A percentile compares a stretch with the other conserved stretches of the same genome.
These are phyloP conservation scores for Hyphopichia wangnamkhiaoensis DNA, from an alignment of 1,139 yeast genomes.

Conservation along the genomic window DNA sequence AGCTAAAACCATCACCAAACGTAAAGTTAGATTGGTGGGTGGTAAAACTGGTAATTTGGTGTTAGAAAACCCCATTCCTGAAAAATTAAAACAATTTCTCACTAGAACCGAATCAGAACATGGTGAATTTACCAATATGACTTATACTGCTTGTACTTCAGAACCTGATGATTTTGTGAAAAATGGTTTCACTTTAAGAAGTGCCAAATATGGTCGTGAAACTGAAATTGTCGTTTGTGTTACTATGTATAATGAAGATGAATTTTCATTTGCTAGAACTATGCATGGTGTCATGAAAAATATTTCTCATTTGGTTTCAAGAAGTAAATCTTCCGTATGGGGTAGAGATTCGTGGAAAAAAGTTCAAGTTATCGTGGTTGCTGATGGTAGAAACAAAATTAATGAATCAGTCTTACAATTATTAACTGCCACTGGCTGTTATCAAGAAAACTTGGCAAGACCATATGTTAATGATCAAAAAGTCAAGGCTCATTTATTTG, in stretches of 20 bases:
- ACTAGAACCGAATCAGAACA: constrained; percentile 74
- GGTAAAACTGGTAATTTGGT: constrained; percentile 74
- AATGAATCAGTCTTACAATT: constrained; percentile 80
- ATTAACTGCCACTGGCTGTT: constrained; percentile 90
- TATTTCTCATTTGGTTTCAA: constrained; percentile 79
- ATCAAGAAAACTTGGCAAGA: constrained; percentile 95
- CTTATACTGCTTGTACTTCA: constrained; percentile 91
- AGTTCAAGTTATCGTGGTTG: constrained; percentile 82
- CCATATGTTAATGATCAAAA: constrained; percentile 87
- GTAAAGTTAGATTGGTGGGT: constrained; percentile 63
- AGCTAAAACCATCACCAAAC: constrained; percentile 35
- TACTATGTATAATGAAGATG: constrained; percentile 97
- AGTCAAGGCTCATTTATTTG: constrained; percentile 91
- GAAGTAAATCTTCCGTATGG: constrained; percentile 85
- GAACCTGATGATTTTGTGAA: constrained; percentile 82
- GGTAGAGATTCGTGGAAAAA: constrained; percentile 96
- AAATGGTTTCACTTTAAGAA: constrained; percentile 81
- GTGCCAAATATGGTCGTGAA: constrained; percentile 81
- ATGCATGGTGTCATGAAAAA: constrained; percentile 92
- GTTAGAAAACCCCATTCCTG: constrained; percentile 90
- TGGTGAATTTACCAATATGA: constrained; percentile 92
- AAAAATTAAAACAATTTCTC: constrained; percentile 73
- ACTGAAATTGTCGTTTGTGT: constrained; percentile 88
- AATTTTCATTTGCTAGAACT: constrained; percentile 82
- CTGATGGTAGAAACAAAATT: constrained; percentile 91